These are phyloP conservation scores for Monilinia fructigena DNA, from an alignment of 2,329 filamentous ascomycete species.

Conservation along the genomic window DNA sequence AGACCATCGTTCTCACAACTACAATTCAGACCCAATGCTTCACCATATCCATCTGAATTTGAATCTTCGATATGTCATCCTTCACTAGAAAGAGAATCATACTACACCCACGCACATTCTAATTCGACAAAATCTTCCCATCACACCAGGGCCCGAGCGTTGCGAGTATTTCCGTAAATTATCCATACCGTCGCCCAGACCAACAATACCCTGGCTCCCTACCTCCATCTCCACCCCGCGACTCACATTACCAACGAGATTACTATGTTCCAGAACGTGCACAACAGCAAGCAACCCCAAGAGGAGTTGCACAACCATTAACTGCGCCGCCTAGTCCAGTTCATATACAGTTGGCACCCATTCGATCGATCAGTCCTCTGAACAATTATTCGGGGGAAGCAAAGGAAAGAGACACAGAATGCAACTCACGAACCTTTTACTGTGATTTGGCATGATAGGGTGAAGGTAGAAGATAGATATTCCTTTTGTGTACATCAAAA, in stretches of 20 bases:
- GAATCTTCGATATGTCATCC: conserved; percentile 25
- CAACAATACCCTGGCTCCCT: conserved; percentile 21
- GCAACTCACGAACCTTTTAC: conserved; percentile 37
- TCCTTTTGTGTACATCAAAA: conserved; percentile 15
- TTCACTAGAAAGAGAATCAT: conserved; percentile 28
- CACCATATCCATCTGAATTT: conserved; percentile 2
- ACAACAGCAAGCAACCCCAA: conserved; percentile 28
- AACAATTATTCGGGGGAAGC: conserved; percentile 26
- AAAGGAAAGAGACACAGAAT: conserved; percentile 38
- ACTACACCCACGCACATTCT: conserved; percentile 15
- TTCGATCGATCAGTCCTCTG: conserved; percentile 29
- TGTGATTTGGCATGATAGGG: not conserved
- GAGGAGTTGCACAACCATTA: conserved; percentile 25
- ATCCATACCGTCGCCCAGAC: conserved; percentile 21
- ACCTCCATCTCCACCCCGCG: conserved; percentile 26
- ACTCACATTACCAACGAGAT: conserved; percentile 5
- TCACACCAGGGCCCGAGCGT: conserved; percentile 30
- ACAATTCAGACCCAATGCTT: conserved; percentile 30
- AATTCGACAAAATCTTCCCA: conserved; percentile 24
- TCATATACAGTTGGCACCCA: conserved; percentile 36
- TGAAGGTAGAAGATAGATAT: conserved; percentile 6
- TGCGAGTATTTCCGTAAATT: conserved; percentile 11
- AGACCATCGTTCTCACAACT: conserved; percentile 38
- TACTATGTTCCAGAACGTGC: conserved; percentile 28
- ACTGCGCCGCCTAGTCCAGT: conserved; percentile 37